These are phyloP conservation scores for Hypoxylon cercidicola DNA, from an alignment of 495 filamentous ascomycete genomes.

Conservation along the genomic window DNA sequence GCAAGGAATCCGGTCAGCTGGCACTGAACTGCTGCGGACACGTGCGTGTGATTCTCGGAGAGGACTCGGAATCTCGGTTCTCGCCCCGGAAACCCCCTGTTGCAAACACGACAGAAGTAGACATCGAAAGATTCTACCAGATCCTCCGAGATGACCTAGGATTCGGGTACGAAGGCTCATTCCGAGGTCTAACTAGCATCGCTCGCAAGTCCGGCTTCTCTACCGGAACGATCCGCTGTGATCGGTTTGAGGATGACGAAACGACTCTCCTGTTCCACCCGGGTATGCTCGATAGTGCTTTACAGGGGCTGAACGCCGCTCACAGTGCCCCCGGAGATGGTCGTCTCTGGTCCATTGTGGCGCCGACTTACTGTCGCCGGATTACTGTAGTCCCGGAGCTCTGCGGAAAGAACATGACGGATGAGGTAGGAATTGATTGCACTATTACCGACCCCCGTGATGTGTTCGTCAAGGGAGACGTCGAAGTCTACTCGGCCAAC, in stretches of 20 bases:
- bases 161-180: background rate
- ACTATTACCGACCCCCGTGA: slow-evolving; percentile 3
- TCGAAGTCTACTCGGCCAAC: background rate
- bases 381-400: slow-evolving; percentile 23
- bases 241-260: slow-evolving; percentile 3
- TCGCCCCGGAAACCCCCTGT: background rate
- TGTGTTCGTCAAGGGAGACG: slow-evolving; percentile 4
- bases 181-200: background rate
- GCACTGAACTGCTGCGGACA: slow-evolving; percentile 4
- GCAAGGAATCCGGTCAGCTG: background rate
- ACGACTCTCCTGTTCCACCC: slow-evolving; percentile 40
- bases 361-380: slow-evolving; percentile 33
- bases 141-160: slow-evolving; percentile 1
- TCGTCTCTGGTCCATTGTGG: slow-evolving; percentile 31
- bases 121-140: background rate
- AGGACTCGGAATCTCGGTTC: background rate
- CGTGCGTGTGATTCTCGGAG: background rate
- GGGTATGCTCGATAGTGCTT: slow-evolving; percentile 37
- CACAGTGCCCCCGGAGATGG: slow-evolving; percentile 35
- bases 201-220: background rate
- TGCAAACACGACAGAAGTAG: background rate
- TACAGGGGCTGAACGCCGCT: slow-evolving; percentile 39
- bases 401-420: slow-evolving; percentile 7
- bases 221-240: slow-evolving; percentile 1
- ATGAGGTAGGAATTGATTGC: slow-evolving; percentile 1